Conservation (phyloP, 768 basidiomycete species). For the Mycena pura region DNA sequence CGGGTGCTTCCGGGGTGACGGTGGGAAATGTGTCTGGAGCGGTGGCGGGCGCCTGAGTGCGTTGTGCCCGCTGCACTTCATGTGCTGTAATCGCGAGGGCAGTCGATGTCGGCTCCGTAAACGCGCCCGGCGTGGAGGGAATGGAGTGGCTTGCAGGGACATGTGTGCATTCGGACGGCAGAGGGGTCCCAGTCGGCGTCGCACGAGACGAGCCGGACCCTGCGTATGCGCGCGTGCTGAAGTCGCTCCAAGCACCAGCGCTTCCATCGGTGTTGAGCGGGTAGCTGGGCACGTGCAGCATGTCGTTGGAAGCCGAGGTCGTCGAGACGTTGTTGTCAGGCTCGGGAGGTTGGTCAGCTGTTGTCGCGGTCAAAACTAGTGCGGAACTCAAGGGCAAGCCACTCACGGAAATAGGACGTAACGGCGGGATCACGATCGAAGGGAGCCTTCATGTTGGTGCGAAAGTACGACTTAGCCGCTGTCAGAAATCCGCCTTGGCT, state of each 20-base stretch:
- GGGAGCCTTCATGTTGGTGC: no score
- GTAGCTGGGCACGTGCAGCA: neutral
- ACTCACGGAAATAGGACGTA: conserved; percentile 18
- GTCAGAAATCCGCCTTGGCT: neutral
- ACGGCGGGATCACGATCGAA: no score
- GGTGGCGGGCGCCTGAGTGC: no score
- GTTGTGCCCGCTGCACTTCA: no score
- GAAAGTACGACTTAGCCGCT: conserved; percentile 1
- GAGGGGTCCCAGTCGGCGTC: neutral
- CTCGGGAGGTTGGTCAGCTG: neutral
- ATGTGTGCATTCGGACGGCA: neutral
- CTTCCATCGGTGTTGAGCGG: conserved; percentile 5
- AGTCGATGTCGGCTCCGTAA: no score
- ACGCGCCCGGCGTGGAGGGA: neutral
- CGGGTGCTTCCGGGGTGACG: no score
- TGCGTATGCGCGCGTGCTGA: conserved; percentile 18
- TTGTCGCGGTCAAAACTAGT: neutral
- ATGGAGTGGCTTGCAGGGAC: neutral
- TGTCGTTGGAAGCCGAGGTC: neutral
- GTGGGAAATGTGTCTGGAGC: no score
- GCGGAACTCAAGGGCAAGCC: neutral
- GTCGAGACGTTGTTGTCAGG: neutral
- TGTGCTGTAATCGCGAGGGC: no score
- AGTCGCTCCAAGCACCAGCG: neutral
- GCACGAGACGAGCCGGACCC: conserved; percentile 3